A percentile compares a stretch with the other conserved stretches of the same genome.
Conservation (phyloP, 2,329 filamentous ascomycete species). For the Paecilomyces formosus region DNA sequence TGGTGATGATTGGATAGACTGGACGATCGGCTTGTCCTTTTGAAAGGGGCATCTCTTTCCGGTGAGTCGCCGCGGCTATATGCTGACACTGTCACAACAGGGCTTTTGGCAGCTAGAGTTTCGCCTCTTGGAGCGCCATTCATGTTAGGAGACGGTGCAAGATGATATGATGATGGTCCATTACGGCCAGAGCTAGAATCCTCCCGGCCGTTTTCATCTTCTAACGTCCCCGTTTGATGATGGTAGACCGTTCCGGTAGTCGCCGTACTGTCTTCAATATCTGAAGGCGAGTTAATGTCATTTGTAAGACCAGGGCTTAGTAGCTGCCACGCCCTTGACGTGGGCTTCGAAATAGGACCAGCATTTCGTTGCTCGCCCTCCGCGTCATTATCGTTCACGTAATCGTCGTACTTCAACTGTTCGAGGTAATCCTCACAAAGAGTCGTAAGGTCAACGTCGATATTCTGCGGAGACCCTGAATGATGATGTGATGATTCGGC, state of each 20-base stretch:
- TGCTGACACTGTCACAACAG: slow-evolving; percentile 38
- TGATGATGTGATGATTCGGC: not conserved
- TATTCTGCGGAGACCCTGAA: not conserved
- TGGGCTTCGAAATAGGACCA: slow-evolving; percentile 7
- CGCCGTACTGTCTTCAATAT: slow-evolving; percentile 6
- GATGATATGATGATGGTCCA: slow-evolving; percentile 9
- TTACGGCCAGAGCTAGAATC: slow-evolving; percentile 7
- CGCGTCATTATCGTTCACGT: not conserved
- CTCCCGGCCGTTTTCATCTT: not conserved
- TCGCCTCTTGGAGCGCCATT: not conserved
- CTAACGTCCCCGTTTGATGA: not conserved
- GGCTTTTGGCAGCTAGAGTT: slow-evolving; percentile 21
- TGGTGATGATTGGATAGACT: slow-evolving; percentile 24
- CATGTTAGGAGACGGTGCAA: slow-evolving; percentile 12
- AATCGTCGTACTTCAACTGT: not conserved
- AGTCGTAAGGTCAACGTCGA: not conserved
- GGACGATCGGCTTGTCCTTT: slow-evolving; percentile 25
- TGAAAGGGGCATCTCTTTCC: slow-evolving; percentile 16
- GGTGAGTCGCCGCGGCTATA: slow-evolving; percentile 39
- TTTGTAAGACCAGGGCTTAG: slow-evolving; percentile 25
- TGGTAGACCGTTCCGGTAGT: not conserved
- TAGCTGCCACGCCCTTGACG: slow-evolving; percentile 19
- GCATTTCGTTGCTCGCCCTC: slow-evolving; percentile 1
- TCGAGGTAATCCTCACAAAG: not conserved
- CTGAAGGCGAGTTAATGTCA: slow-evolving; percentile 21